Evolutionary conservation across 1,139 yeast genomes (phyloP).

Genomic region (Zhuliangozyma blackwelliae): DNA sequence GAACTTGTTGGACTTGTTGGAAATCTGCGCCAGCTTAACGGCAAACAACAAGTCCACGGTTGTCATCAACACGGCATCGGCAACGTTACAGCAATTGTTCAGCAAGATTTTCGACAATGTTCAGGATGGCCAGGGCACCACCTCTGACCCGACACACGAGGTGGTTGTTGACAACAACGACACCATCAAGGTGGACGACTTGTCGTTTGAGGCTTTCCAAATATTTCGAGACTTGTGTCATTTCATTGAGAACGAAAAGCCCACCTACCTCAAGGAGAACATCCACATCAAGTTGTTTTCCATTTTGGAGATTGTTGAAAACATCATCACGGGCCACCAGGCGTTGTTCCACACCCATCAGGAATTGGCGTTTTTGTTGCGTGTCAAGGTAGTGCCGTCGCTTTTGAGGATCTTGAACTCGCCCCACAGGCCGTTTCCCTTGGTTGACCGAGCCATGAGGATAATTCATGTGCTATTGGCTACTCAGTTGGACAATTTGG

Average conservation of each 20-base stretch:
- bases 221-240: constrained; percentile 70
- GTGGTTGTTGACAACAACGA: constrained; percentile 44
- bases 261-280: constrained; percentile 42
- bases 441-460: constrained; percentile 70
- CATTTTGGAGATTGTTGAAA: constrained; percentile 78
- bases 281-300: constrained; percentile 60
- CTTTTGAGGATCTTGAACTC: constrained; percentile 58
- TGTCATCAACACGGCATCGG: constrained; percentile 89
- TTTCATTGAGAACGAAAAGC: constrained; percentile 56
- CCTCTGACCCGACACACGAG: constrained; percentile 16
- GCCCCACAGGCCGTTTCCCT: constrained; percentile 50
- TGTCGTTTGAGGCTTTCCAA: constrained; percentile 65
- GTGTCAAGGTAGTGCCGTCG: constrained; percentile 71
- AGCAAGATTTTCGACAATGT: constrained; percentile 71
- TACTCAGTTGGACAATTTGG: constrained; percentile 57
- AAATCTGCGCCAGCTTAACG: constrained; percentile 70
- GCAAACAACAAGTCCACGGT: constrained; percentile 66
- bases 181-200: constrained; percentile 40
- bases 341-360: constrained; percentile 51
- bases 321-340: constrained; percentile 54
- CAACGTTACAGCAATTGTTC: constrained; percentile 83
- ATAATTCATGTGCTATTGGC: constrained; percentile 58
- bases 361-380: constrained; percentile 62
- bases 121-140: constrained; percentile 14
- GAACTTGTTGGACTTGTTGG: constrained; percentile 54